Evolutionary conservation across 2,329 filamentous ascomycete genomes (phyloP).

Genomic region (Epichloe glyceriae): DNA sequence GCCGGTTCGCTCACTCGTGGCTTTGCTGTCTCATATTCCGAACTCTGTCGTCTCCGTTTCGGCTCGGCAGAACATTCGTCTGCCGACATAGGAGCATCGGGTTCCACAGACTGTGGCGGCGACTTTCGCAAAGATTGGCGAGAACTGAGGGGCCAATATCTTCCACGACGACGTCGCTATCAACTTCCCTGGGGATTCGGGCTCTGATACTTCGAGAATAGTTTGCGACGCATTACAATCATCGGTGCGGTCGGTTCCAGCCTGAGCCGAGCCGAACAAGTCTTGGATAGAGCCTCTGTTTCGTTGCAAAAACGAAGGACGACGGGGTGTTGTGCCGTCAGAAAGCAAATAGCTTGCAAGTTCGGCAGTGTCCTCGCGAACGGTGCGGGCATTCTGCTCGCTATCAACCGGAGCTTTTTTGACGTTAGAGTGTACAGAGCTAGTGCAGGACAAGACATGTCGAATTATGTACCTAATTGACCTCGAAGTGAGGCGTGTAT

Average conservation of each 20-base stretch:
- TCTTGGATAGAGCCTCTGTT: constrained; percentile 18
- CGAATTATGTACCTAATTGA: constrained; percentile 32
- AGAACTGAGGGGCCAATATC: constrained; percentile 28
- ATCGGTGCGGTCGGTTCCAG: constrained; percentile 10
- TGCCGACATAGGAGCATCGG: constrained; percentile 6
- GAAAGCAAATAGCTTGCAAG: constrained; percentile 71
- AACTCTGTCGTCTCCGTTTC: neutral
- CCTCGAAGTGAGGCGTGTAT: constrained; percentile 53
- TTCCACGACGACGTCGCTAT: constrained; percentile 8
- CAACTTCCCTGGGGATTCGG: constrained; percentile 14
- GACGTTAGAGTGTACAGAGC: neutral
- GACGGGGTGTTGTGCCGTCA: constrained; percentile 36
- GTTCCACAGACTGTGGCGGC: constrained; percentile 25
- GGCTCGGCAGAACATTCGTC: neutral
- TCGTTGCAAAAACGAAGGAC: constrained; percentile 33
- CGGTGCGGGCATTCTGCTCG: constrained; percentile 60
- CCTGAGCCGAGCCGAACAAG: constrained; percentile 12
- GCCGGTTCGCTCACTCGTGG: constrained; percentile 6
- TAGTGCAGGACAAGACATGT: too few species aligned
- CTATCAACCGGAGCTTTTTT: constrained; percentile 46
- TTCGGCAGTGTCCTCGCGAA: constrained; percentile 79
- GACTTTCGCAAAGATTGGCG: constrained; percentile 37
- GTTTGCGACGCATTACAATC: constrained; percentile 28
- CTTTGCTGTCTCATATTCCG: constrained; percentile 5
- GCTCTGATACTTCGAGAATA: constrained; percentile 49